Conservation (phyloP, 2,329 filamentous ascomycete species). For the Talaromyces sp. region DNA sequence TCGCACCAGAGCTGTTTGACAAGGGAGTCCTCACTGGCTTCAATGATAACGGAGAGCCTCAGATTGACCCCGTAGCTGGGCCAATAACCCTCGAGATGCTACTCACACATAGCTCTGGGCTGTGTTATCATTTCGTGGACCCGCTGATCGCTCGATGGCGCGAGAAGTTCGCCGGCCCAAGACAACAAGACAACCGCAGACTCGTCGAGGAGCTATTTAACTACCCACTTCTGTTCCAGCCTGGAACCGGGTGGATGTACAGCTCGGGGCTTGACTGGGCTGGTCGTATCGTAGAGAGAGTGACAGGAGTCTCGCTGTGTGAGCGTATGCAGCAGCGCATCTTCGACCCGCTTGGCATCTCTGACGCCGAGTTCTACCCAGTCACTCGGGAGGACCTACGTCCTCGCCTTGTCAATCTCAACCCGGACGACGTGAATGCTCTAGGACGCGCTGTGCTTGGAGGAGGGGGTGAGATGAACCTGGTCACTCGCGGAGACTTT, state of each 20-base stretch:
- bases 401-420: slow-evolving; percentile 32
- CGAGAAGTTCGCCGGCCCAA: slow-evolving; percentile 21
- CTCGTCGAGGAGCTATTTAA: slow-evolving; percentile 40
- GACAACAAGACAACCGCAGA: slow-evolving; percentile 12
- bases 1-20: slow-evolving; percentile 46
- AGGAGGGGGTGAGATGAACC: slow-evolving; percentile 26
- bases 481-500: slow-evolving; percentile 27
- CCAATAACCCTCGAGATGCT: slow-evolving; percentile 49
- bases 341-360: slow-evolving; percentile 41
- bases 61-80: slow-evolving; percentile 25
- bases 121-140: slow-evolving; percentile 41
- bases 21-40: slow-evolving; percentile 48
- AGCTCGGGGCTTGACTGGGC: slow-evolving; percentile 50
- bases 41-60: slow-evolving; percentile 34
- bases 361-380: slow-evolving; percentile 36
- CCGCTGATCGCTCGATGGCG: slow-evolving; percentile 34
- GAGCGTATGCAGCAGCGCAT: slow-evolving; percentile 43
- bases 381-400: slow-evolving; percentile 32
- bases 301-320: slow-evolving; percentile 40
- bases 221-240: slow-evolving; percentile 48
- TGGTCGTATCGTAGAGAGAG: slow-evolving; percentile 46
- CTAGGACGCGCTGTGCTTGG: slow-evolving; percentile 33
- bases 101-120: slow-evolving; percentile 49
- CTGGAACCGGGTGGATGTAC: slow-evolving; percentile 50
- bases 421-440: slow-evolving; percentile 33